Evolutionary conservation across 2,329 filamentous ascomycete genomes (phyloP).

Genomic region (Ophiocordyceps camponoti-floridani): DNA sequence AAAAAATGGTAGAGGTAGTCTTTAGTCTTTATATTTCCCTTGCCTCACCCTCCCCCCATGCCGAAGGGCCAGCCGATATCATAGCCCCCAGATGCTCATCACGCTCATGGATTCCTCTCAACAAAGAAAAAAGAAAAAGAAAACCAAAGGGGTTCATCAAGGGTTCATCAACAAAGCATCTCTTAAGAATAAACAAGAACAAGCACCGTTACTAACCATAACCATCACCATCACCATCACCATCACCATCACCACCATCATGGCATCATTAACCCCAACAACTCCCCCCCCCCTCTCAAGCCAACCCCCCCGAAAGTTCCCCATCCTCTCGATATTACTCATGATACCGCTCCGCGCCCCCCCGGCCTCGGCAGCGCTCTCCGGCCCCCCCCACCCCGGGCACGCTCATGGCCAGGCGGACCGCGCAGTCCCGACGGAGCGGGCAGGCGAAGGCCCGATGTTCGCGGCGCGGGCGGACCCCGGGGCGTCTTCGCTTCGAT

Average conservation of each 20-base stretch:
- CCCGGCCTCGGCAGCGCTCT: constrained; percentile 29
- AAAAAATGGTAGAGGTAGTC: no score
- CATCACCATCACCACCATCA: neutral
- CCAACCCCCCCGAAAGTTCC: constrained; percentile 32
- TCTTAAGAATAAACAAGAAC: neutral
- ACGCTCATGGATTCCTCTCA: no score
- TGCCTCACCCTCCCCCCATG: no score
- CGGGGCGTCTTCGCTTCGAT: constrained; percentile 16
- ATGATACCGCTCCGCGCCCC: constrained; percentile 50
- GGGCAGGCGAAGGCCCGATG: constrained; percentile 14
- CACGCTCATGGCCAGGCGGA: constrained; percentile 20
- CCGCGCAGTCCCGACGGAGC: constrained; percentile 40
- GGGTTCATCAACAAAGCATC: neutral
- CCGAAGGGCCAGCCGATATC: no score
- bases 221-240: neutral
- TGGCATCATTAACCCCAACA: neutral
- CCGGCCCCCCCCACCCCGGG: constrained; percentile 17
- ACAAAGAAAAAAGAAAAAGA: no score
- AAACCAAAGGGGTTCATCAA: no score
- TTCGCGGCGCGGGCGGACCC: no score
- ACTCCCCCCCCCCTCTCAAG: neutral
- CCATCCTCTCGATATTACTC: constrained; percentile 80
- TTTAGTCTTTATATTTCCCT: no score
- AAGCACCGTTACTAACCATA: no score
- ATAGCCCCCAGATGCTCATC: no score